Evolutionary conservation across 2,329 filamentous ascomycete genomes (phyloP), one percentile per base, ranked within the genome.

Genomic region (Fusarium buxicola): DNA sequence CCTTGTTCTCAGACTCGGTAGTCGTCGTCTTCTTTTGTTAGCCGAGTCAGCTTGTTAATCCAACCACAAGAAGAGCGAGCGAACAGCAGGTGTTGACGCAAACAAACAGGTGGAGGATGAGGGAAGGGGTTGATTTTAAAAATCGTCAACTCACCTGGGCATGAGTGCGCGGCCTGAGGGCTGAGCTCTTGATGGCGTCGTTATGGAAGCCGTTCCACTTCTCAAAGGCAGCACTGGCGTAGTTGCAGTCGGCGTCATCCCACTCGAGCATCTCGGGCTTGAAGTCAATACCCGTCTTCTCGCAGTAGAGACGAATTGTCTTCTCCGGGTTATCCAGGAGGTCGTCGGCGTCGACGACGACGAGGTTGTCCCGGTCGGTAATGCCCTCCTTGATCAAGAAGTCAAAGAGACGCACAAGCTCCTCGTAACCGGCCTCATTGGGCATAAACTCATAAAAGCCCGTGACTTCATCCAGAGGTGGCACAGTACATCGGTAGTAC

Each of bases 181-280:
- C 88, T 32, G 84, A 89, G 73, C 92, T 96, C 67, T 91, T 83
- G 69, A 98, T 92, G 12, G 93, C 95, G 81, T 98, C 95, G 68
- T 98, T 91, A 76, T 98, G 95, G 80, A 96, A 98, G 10, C 95
- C 95, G 68, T 89, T 91, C 95, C 95, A 98, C 81, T 99, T 98
- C 79, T 94, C 92, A 78, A 98, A 98, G 15, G 88, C 89, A 63
- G 87, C 83, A 66, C 84, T 82, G 4, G 94, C 94, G 60, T 85
- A 81, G 47, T 92, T 88, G 69, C 90, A 89, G 64, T 91, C 89
- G 48, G 89, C 87, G 25, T 89, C 87, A 61, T 91, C 86, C 95
- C 95, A 98, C 56, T 85, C 82, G 61, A 99, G 82, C 94, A 98
- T 97, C 12, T 86, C 81, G 1, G 87, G 86, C 39, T 81, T 80